Evolutionary conservation across 192 early-diverging fungal species (phyloP), one percentile per base, ranked within the genome.

Genomic region (Linnemannia exigua): DNA sequence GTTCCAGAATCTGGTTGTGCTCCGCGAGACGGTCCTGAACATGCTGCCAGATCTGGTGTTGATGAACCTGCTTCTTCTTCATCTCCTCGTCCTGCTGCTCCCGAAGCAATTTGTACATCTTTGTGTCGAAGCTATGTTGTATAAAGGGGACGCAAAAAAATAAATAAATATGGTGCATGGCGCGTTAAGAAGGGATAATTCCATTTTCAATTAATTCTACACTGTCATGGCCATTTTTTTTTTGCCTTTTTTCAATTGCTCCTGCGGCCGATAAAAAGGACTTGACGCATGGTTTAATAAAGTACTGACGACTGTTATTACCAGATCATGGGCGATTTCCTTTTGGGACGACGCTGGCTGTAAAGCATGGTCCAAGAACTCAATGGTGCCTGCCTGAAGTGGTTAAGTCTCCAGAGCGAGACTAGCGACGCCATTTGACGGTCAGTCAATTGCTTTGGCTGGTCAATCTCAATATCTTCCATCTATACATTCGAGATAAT

Each of bases 331-430:
- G 72, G 77, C 63, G 77, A 54, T 72, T 37, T 69, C 16, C 68
- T 66, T 17, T 78, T 78, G 12, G 75, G 73, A 16, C 82, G 77
- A 20, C 70, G 82, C 52, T 46, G 67, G 46, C 73, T 85, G 69
- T 72, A 85, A n/a, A 85, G 77, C 19, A 85, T 85, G 51, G 77
- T 85, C 82, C 82, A 85, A 37, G 73, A 67, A 61, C 82, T 85
- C 77, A 67, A 79, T 33, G 82, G 82, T 0, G 82, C 73, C 46
- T 85, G 82, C 25, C 52, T 79, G 69, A 76, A 85, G 77, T 85
- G 82, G 38, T 37, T 50, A 28, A 85, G 74, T 20, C 77, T 74
- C 82, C 82, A 85, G 1, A 85, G 75, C 6, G 77, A 75, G 58
- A 79, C 74, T 44, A 85, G n/a, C 15, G 52, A 67, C 5, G 72